These are phyloP conservation scores for Stemphylium vesicarium DNA, from an alignment of 2,329 filamentous ascomycete genomes.

Conservation along the genomic window DNA sequence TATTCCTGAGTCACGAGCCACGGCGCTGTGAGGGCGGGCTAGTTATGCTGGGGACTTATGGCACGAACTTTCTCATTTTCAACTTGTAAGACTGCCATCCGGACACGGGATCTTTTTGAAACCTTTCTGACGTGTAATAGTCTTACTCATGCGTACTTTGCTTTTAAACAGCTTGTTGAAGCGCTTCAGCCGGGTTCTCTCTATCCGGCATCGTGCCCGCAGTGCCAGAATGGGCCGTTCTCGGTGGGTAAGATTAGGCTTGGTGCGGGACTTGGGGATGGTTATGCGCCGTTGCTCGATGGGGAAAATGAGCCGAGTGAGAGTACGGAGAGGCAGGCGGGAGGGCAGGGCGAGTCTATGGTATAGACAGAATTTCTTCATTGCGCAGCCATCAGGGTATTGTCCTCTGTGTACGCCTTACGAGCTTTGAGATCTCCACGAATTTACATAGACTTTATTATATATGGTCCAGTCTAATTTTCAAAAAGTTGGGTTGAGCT, in stretches of 20 bases:
- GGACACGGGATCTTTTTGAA: neutral
- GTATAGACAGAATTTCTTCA: neutral
- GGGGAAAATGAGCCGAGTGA: neutral
- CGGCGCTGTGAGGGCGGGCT: neutral
- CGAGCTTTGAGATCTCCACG: too few relatives aligned
- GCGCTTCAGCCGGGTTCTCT: conserved; percentile 16
- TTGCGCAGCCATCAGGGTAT: too few relatives aligned
- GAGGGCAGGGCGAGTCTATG: neutral
- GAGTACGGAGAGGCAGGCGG: neutral
- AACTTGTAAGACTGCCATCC: conserved; percentile 31
- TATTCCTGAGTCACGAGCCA: neutral
- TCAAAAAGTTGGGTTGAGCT: too few relatives aligned
- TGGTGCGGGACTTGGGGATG: neutral
- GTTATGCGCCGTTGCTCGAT: neutral
- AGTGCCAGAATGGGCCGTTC: conserved; percentile 32
- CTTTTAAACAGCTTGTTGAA: conserved; percentile 23
- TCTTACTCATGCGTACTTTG: conserved; percentile 34
- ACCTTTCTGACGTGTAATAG: conserved; percentile 8
- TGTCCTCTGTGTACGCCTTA: too few relatives aligned
- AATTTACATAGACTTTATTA: too few relatives aligned
- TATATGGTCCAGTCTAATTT: too few relatives aligned
- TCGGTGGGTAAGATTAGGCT: conserved; percentile 18
- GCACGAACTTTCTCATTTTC: conserved; percentile 35
- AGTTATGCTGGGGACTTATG: conserved; percentile 34
- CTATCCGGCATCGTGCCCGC: conserved; percentile 31